Evolutionary conservation across 2,329 filamentous ascomycete genomes (phyloP).

Genomic region (Stylonectria norvegica): DNA sequence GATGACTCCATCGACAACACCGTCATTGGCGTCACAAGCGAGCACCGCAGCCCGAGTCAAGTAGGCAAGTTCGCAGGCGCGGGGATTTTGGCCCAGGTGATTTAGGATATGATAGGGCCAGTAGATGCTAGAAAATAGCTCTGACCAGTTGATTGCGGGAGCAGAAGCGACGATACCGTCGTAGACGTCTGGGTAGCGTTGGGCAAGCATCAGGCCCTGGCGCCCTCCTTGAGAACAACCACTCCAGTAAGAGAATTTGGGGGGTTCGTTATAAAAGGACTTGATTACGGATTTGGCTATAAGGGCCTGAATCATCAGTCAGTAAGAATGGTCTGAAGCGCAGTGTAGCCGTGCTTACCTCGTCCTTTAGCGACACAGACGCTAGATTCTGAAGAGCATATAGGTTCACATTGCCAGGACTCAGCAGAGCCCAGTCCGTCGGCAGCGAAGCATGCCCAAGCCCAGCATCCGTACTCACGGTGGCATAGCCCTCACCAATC

Average conservation of each 20-base stretch:
- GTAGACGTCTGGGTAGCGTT: slow-evolving; percentile 14
- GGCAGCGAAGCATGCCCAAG: slow-evolving; percentile 3
- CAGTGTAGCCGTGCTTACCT: slow-evolving; percentile 1
- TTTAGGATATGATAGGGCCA: slow-evolving; percentile 11
- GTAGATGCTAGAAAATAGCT: slow-evolving; percentile 2
- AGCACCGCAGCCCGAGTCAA: slow-evolving; percentile 2
- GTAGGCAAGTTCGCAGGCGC: slow-evolving; percentile 9
- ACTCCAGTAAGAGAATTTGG: slow-evolving; percentile 16
- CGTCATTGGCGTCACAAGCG: slow-evolving; percentile 21
- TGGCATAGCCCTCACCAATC: slow-evolving; percentile 14
- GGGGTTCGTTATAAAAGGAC: slow-evolving; percentile 8
- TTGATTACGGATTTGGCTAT: slow-evolving; percentile 8
- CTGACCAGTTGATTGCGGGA: slow-evolving; percentile 7
- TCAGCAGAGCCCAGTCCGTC: slow-evolving; percentile 7
- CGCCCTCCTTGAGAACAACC: slow-evolving; percentile 18
- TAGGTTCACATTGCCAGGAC: slow-evolving; percentile 15
- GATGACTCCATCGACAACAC: slow-evolving; percentile 22
- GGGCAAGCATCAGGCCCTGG: slow-evolving; percentile 11
- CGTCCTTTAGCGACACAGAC: slow-evolving; percentile 9
- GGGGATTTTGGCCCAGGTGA: slow-evolving; percentile 4
- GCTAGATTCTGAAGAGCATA: slow-evolving; percentile 14
- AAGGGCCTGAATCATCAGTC: slow-evolving; percentile 1
- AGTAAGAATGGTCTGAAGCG: background rate
- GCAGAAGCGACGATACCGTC: slow-evolving; percentile 15
- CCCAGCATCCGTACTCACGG: slow-evolving; percentile 13